Evolutionary conservation across 352 stramenopile species (phyloP).

Genomic region (Halophytophthora batemanensis): DNA sequence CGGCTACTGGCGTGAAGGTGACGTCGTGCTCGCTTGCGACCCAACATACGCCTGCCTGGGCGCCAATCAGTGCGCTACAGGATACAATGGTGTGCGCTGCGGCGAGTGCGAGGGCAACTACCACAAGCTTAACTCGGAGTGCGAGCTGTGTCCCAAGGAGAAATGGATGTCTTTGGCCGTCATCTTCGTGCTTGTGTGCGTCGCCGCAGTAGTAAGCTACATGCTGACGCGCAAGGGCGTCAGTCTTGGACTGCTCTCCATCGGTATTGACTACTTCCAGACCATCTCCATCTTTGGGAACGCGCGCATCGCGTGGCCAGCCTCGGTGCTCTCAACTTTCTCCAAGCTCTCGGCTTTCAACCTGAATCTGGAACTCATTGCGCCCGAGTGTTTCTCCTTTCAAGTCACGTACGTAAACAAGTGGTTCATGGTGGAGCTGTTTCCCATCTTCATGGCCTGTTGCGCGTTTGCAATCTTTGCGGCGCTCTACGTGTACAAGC

Average conservation of each 20-base stretch:
- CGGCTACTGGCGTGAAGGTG: slow-evolving; percentile 57
- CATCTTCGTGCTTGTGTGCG: slow-evolving; percentile 46
- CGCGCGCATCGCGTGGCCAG: slow-evolving; percentile 66
- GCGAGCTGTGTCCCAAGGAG: slow-evolving; percentile 46
- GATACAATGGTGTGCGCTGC: slow-evolving; percentile 47
- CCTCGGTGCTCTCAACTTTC: slow-evolving; percentile 56
- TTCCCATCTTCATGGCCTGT: slow-evolving; percentile 43
- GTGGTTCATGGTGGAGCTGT: slow-evolving; percentile 61
- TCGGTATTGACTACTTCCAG: slow-evolving; percentile 87
- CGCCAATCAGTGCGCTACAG: slow-evolving; percentile 40
- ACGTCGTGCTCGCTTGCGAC: slow-evolving; percentile 51
- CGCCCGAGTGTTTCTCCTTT: slow-evolving; percentile 75
- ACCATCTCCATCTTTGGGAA: slow-evolving; percentile 81
- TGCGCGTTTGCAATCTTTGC: slow-evolving; percentile 48
- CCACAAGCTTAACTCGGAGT: slow-evolving; percentile 66
- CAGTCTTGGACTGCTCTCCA: slow-evolving; percentile 68
- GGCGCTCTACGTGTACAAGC: slow-evolving; percentile 55
- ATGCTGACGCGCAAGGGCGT: slow-evolving; percentile 58
- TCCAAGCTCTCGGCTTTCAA: slow-evolving; percentile 76
- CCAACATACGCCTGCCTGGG: slow-evolving; percentile 54
- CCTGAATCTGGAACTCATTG: slow-evolving; percentile 80
- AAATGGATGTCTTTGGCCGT: slow-evolving; percentile 53
- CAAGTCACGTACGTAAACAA: slow-evolving; percentile 74
- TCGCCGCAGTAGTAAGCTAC: slow-evolving; percentile 50
- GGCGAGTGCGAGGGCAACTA: slow-evolving; percentile 43